Conservation (phyloP, 2,329 filamentous ascomycete genomes). For the Fusarium nanum region DNA sequence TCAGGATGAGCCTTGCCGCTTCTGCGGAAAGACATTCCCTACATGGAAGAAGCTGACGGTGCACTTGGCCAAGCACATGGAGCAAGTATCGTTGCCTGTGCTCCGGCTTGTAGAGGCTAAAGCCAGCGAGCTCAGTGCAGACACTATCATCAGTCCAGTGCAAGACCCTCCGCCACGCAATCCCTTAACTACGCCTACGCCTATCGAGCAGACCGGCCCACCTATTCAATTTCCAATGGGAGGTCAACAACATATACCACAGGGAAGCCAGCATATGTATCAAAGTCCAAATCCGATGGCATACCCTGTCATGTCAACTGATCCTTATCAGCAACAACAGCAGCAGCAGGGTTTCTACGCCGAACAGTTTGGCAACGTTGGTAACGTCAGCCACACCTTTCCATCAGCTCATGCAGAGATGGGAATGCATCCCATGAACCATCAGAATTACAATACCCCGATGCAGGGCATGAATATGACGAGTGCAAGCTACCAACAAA, state of each 20-base stretch:
- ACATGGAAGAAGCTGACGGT: conserved; percentile 95
- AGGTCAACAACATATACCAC: conserved; percentile 37
- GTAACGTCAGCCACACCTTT: conserved; percentile 45
- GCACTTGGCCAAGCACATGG: conserved; percentile 95
- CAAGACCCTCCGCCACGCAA: conserved; percentile 61
- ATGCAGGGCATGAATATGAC: conserved; percentile 45
- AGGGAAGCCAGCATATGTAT: conserved; percentile 38
- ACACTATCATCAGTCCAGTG: conserved; percentile 76
- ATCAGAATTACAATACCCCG: conserved; percentile 40
- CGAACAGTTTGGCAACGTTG: conserved; percentile 46
- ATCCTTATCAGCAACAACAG: conserved; percentile 36
- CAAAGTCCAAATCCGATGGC: conserved; percentile 36
- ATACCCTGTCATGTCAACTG: conserved; percentile 46
- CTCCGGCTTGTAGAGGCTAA: conserved; percentile 67
- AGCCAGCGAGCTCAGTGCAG: conserved; percentile 63
- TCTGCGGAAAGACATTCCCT: conserved; percentile 83
- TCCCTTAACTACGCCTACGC: conserved; percentile 45
- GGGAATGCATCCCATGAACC: conserved; percentile 44
- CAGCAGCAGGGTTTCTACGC: conserved; percentile 40
- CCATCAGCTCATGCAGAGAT: conserved; percentile 43
- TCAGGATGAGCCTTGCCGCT: conserved; percentile 83
- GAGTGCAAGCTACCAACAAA: conserved; percentile 41
- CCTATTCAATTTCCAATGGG: conserved; percentile 36
- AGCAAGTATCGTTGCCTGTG: conserved; percentile 87
- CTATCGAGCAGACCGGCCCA: conserved; percentile 40